phyloP scores from a whole-genome alignment of 164 flowering plant genomes.

The Echeveria elegans region DNA sequence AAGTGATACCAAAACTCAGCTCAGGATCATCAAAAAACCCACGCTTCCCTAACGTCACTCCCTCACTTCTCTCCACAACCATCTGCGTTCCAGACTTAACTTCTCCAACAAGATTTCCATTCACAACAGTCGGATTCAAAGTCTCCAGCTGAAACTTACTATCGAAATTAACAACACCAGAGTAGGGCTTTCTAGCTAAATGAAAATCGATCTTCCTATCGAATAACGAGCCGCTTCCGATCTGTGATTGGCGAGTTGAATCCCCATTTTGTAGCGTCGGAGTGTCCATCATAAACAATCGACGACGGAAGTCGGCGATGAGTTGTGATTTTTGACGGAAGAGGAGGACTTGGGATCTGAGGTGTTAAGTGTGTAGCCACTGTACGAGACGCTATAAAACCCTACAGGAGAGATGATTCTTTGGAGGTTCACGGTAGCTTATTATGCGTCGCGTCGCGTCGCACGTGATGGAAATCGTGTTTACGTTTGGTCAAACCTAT shows the following conservation, averaged over 20 bases:
- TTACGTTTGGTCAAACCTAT: too few species aligned
- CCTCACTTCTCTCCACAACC: constrained; percentile 27
- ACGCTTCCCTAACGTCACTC: constrained; percentile 21
- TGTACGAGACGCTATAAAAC: too few species aligned
- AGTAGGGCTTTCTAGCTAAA: constrained; percentile 37
- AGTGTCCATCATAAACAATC: background rate
- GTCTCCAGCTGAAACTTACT: constrained; percentile 50
- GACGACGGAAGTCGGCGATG: background rate
- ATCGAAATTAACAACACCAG: constrained; percentile 15
- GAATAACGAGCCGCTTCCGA: constrained; percentile 11
- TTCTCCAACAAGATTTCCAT: background rate
- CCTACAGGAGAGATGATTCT: too few species aligned
- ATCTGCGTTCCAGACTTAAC: constrained; percentile 4
- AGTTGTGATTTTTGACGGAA: too few species aligned
- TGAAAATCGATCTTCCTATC: constrained; percentile 52
- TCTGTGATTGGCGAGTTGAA: background rate
- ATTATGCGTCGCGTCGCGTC: too few species aligned
- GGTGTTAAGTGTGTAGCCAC: background rate
- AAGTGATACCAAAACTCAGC: constrained; percentile 43
- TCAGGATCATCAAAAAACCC: constrained; percentile 61
- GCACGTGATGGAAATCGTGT: too few species aligned
- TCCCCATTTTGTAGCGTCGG: background rate
- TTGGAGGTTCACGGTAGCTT: too few species aligned
- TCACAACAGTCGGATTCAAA: constrained; percentile 37
- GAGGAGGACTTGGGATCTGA: background rate